These are phyloP conservation scores for Gossypium longicalyx DNA, from an alignment of 345 rosid species.

Conservation along the genomic window DNA sequence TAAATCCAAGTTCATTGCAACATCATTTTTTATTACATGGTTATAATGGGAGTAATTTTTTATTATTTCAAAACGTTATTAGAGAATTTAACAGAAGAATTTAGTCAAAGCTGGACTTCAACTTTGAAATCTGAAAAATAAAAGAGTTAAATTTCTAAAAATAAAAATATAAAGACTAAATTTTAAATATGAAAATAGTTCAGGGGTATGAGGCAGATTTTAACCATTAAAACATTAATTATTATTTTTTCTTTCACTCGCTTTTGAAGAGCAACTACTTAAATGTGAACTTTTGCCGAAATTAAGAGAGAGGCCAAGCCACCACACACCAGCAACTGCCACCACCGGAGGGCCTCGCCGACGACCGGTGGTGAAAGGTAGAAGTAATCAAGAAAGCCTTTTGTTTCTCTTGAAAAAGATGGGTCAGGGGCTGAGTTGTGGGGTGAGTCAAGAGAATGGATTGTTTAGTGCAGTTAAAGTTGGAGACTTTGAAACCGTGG, in stretches of 20 bases:
- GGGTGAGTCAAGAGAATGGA: conserved; percentile 56
- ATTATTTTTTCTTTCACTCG: not conserved
- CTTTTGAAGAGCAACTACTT: conserved; percentile 21
- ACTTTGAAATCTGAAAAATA: too few relatives aligned
- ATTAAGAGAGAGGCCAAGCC: conserved; percentile 8
- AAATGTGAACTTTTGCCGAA: conserved; percentile 35
- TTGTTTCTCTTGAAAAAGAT: conserved; percentile 25
- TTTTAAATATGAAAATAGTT: too few relatives aligned
- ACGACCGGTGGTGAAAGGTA: conserved; percentile 38
- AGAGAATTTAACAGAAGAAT: too few relatives aligned
- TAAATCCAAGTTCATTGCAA: too few relatives aligned
- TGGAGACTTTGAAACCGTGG: conserved; percentile 55
- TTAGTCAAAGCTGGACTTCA: too few relatives aligned
- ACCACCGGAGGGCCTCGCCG: conserved; percentile 37
- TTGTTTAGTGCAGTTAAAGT: conserved; percentile 70
- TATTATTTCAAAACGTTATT: too few relatives aligned
- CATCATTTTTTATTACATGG: too few relatives aligned
- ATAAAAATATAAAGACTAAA: not conserved
- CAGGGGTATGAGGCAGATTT: too few relatives aligned
- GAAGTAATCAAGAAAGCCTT: not conserved
- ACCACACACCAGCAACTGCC: conserved; percentile 25
- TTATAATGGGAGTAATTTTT: too few relatives aligned
- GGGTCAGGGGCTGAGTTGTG: conserved; percentile 97
- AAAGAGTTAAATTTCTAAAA: not conserved
- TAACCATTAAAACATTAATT: too few relatives aligned